Conservation (phyloP, 352 stramenopile genomes). For the Pythium chondricola region DNA sequence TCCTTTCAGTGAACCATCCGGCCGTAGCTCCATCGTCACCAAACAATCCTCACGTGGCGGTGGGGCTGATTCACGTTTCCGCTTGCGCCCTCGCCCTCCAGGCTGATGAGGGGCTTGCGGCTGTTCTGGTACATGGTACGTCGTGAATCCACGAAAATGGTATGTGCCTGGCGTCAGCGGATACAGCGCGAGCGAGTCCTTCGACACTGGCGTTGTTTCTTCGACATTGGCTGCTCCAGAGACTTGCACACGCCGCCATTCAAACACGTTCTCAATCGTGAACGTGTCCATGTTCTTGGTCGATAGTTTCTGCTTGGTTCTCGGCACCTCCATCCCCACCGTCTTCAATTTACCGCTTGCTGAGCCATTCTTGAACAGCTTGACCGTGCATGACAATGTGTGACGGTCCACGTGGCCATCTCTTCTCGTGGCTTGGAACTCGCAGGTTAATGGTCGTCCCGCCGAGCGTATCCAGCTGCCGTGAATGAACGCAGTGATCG, state of each 20-base stretch:
- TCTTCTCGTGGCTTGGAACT: constrained; percentile 37
- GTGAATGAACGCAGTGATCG: constrained; percentile 3
- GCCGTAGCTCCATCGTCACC: constrained; percentile 51
- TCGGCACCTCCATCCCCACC: constrained; percentile 4
- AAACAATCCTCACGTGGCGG: constrained; percentile 44
- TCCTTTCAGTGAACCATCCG: constrained; percentile 41
- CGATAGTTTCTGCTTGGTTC: constrained; percentile 19
- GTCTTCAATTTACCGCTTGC: constrained; percentile 8
- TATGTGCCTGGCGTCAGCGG: constrained; percentile 52
- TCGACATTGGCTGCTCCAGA: neutral
- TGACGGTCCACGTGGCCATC: constrained; percentile 33
- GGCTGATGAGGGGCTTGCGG: neutral
- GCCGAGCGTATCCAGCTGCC: constrained; percentile 18
- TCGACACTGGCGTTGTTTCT: neutral
- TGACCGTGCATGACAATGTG: constrained; percentile 34
- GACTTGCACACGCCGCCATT: constrained; percentile 5
- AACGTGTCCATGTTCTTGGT: neutral
- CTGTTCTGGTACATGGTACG: constrained; percentile 20
- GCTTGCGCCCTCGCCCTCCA: neutral
- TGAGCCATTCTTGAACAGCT: constrained; percentile 20
- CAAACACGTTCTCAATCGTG: constrained; percentile 15
- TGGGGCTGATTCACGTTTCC: neutral
- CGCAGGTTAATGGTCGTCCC: constrained; percentile 14
- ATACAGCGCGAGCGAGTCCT: constrained; percentile 25
- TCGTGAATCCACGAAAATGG: constrained; percentile 59